Conservation (phyloP, 306 rosid genomes). For the Vachellia collinsii region DNA sequence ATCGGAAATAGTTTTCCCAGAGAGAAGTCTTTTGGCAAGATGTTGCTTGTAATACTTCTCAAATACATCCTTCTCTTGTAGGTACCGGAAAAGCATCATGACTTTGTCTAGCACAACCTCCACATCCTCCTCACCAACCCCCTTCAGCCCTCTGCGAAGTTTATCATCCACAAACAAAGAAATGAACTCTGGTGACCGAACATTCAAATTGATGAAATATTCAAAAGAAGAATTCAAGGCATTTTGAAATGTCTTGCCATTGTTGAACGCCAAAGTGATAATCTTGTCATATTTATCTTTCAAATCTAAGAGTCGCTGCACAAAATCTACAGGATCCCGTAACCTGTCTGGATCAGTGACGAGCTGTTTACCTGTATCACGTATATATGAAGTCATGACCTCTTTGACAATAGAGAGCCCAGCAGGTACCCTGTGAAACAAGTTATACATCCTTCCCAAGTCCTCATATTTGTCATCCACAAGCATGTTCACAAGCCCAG, state of each 20-base stretch:
- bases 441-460: conserved; percentile 52
- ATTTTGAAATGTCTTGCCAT: conserved; percentile 59
- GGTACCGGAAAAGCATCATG: conserved; percentile 67
- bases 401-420: conserved; percentile 57
- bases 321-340: conserved; percentile 62
- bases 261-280: conserved; percentile 50
- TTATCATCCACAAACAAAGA: conserved; percentile 66
- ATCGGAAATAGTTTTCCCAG: conserved; percentile 55
- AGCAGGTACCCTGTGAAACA: conserved; percentile 51
- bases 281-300: conserved; percentile 60
- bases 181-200: conserved; percentile 62
- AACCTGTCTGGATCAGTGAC: conserved; percentile 55
- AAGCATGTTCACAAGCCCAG: conserved; percentile 59
- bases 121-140: conserved; percentile 64
- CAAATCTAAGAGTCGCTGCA: conserved; percentile 55
- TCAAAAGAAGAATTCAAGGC: conserved; percentile 65
- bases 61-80: conserved; percentile 64
- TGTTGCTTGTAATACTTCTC: conserved; percentile 67
- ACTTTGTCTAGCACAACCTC: conserved; percentile 62
- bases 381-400: conserved; percentile 51
- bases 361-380: conserved; percentile 59
- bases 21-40: conserved; percentile 60
- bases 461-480: conserved; percentile 60
- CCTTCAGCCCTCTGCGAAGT: conserved; percentile 59
- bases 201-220: conserved; percentile 62